Conservation (phyloP, 1,284 basidiomycete genomes). For the Stereum hirsutum region DNA sequence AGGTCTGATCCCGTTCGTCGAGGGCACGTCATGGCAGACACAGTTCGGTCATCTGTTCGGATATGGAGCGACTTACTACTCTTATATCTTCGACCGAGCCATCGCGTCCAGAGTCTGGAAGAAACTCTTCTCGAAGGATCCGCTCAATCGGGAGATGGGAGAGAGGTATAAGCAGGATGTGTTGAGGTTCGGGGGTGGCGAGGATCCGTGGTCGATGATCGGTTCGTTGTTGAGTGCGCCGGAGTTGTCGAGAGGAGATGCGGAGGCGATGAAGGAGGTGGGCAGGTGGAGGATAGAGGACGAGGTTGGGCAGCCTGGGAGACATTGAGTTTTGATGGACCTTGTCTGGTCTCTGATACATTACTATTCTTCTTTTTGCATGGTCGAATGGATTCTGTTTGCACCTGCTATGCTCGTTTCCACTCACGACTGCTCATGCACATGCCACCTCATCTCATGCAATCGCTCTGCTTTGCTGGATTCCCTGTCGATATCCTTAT, state of each 20-base stretch:
- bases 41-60: conserved; percentile 95
- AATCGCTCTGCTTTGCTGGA: too few species aligned
- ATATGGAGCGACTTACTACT: conserved; percentile 97
- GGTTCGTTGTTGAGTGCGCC: conserved; percentile 63
- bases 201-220: conserved; percentile 92
- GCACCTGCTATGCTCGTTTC: too few species aligned
- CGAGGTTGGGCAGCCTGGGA: conserved; percentile 21
- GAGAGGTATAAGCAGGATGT: conserved; percentile 77
- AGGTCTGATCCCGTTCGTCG: conserved; percentile 75
- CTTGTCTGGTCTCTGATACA: too few species aligned
- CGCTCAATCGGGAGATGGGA: conserved; percentile 56
- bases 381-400: too few species aligned
- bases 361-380: too few species aligned
- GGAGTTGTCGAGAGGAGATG: conserved; percentile 59
- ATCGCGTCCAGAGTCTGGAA: conserved; percentile 89
- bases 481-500: too few species aligned
- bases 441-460: too few species aligned
- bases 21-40: conserved; percentile 86
- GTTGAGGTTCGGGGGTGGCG: conserved; percentile 79
- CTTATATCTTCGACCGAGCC: conserved; percentile 92
- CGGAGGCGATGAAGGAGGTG: conserved; percentile 80
- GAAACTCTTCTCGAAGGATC: conserved; percentile 61
- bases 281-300: conserved; percentile 81
- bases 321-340: too few species aligned
- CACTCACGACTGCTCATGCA: too few species aligned